A percentile compares a stretch with the other conserved stretches of the same genome.
Conservation (phyloP, 306 rosid genomes). For the Oxytropis ochrocephala region DNA sequence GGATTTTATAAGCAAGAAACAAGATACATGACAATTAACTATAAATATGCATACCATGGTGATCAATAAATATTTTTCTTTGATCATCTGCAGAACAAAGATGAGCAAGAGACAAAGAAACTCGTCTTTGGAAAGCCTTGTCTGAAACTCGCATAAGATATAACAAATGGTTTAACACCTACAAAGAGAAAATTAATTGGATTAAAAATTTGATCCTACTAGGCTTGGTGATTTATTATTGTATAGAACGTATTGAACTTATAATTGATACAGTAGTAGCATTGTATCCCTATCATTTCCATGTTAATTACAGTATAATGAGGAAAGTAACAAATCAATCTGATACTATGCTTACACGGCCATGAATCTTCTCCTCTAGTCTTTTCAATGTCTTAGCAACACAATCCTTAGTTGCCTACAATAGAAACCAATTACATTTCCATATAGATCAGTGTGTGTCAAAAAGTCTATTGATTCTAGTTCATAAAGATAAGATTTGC, state of each 20-base stretch:
- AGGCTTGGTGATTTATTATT: not conserved
- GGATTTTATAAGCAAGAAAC: conserved; percentile 16
- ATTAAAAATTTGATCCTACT: conserved; percentile 22
- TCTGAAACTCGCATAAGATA: conserved; percentile 87
- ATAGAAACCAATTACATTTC: conserved; percentile 14
- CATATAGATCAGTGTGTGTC: not conserved
- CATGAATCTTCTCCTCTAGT: conserved; percentile 95
- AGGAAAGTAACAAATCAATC: not conserved
- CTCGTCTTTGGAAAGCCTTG: conserved; percentile 72
- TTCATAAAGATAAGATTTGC: not conserved
- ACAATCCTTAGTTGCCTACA: conserved; percentile 97
- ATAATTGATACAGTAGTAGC: not conserved
- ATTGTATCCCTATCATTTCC: conserved; percentile 1
- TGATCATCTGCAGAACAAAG: conserved; percentile 82
- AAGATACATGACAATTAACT: not conserved
- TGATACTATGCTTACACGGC: conserved; percentile 58
- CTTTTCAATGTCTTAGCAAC: conserved; percentile 95
- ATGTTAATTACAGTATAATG: conserved; percentile 1
- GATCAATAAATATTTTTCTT: conserved; percentile 71
- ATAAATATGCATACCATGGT: conserved; percentile 48
- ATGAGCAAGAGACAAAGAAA: conserved; percentile 97
- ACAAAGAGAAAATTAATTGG: conserved; percentile 24
- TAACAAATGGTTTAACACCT: conserved; percentile 86
- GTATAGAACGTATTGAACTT: not conserved
- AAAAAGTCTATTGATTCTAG: not conserved